These are phyloP conservation scores for Trichocladium uniseriatum DNA, from an alignment of 495 filamentous ascomycete species.

Conservation along the genomic window DNA sequence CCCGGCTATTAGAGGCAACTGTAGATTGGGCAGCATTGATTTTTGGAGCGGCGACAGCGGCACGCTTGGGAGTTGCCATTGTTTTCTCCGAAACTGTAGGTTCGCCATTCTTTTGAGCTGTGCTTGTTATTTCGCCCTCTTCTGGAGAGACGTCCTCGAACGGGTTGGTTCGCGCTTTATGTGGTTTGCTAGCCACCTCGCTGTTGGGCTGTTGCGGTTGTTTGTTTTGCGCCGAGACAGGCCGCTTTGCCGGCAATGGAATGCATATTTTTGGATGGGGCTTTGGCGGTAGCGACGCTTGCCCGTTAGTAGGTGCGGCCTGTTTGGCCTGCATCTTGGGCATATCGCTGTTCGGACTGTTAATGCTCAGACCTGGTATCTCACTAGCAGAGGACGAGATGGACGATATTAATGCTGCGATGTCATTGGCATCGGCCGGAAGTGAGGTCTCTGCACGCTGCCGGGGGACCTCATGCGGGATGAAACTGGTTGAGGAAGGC, in stretches of 20 bases:
- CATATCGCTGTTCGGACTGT: neutral
- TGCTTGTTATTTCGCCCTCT: slow-evolving; percentile 1
- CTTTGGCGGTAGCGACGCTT: neutral
- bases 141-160: neutral
- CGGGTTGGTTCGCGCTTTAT: neutral
- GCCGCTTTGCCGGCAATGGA: neutral
- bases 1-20: neutral
- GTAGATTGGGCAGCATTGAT: neutral
- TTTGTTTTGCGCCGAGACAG: neutral
- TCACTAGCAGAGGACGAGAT: slow-evolving; percentile 4
- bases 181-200: neutral
- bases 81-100: no score
- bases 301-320: neutral
- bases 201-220: neutral
- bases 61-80: neutral
- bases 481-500: neutral
- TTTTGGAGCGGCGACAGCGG: no score
- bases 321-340: neutral
- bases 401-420: slow-evolving; percentile 18
- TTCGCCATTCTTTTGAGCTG: neutral
- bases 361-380: neutral
- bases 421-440: slow-evolving; percentile 18
- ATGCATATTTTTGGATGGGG: neutral
- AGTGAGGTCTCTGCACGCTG: slow-evolving; percentile 7
- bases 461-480: neutral